Evolutionary conservation across 2,329 filamentous ascomycete genomes (phyloP).

Genomic region (Endothia cerciana): DNA sequence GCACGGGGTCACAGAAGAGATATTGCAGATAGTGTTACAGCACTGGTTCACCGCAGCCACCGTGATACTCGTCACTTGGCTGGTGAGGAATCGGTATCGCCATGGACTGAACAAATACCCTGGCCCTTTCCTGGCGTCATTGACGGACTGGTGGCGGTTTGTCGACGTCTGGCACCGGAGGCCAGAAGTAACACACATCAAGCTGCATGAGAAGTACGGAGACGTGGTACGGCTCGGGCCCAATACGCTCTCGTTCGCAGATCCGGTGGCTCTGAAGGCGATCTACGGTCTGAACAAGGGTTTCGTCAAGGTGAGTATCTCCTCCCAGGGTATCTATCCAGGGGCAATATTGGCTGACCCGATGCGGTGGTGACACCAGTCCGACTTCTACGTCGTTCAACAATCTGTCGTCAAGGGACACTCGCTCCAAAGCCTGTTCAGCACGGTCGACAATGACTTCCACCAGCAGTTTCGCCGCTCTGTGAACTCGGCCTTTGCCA

Average conservation of each 20-base stretch:
- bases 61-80: conserved; percentile 43
- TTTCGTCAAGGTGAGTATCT: conserved; percentile 69
- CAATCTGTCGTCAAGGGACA: conserved; percentile 72
- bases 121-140: conserved; percentile 68
- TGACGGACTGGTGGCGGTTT: conserved; percentile 76
- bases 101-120: conserved; percentile 72
- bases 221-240: conserved; percentile 44
- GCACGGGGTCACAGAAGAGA: conserved; percentile 37
- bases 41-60: conserved; percentile 49
- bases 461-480: conserved; percentile 75
- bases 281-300: conserved; percentile 80
- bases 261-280: conserved; percentile 26
- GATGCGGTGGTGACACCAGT: conserved; percentile 47
- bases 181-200: conserved; percentile 69
- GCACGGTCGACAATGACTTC: conserved; percentile 74
- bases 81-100: conserved; percentile 54
- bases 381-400: conserved; percentile 80
- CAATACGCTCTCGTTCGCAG: conserved; percentile 43
- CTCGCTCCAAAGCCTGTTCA: conserved; percentile 74
- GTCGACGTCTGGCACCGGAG: conserved; percentile 67
- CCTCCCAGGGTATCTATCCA: neutral
- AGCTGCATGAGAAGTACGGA: conserved; percentile 49
- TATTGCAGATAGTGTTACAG: conserved; percentile 42
- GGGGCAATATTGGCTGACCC: neutral
- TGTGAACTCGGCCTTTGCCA: conserved; percentile 77